Conservation (phyloP, 495 filamentous ascomycete genomes). For the Aspergillus bertholletiae region DNA sequence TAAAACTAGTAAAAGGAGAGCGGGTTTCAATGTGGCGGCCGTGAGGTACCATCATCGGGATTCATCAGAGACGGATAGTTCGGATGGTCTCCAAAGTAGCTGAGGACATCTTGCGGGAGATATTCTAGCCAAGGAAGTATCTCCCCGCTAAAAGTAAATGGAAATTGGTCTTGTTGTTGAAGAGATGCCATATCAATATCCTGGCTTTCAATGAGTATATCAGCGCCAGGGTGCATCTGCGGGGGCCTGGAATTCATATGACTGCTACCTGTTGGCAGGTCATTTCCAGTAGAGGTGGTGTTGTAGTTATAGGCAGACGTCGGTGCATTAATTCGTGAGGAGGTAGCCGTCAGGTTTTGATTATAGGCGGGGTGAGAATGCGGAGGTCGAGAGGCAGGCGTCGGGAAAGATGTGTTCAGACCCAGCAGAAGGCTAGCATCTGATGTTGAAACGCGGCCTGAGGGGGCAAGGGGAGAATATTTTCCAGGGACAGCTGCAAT, state of each 20-base stretch:
- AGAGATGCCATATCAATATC: constrained; percentile 61
- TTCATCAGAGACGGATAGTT: constrained; percentile 34
- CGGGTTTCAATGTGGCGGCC: constrained; percentile 20
- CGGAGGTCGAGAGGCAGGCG: constrained; percentile 23
- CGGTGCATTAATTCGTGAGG: constrained; percentile 20
- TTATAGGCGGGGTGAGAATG: constrained; percentile 43
- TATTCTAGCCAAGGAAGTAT: constrained; percentile 70
- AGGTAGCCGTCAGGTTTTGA: constrained; percentile 39
- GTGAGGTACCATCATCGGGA: constrained; percentile 25
- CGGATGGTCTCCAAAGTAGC: constrained; percentile 47
- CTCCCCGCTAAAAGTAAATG: constrained; percentile 46
- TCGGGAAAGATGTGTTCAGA: constrained; percentile 27
- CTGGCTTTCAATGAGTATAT: constrained; percentile 67
- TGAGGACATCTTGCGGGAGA: constrained; percentile 60
- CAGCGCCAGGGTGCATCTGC: constrained; percentile 39
- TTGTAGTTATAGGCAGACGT: constrained; percentile 21
- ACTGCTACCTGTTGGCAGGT: constrained; percentile 33
- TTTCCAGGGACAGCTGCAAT: constrained; percentile 16
- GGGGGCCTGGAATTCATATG: constrained; percentile 32
- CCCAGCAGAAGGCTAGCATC: constrained; percentile 28
- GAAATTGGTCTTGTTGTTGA: constrained; percentile 39
- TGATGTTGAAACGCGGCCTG: constrained; percentile 16
- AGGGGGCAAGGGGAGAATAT: constrained; percentile 18
- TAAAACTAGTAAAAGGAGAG: constrained; percentile 18
- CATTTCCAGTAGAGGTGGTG: constrained; percentile 28